These are phyloP conservation scores for Epichloe brachyelytri DNA, from an alignment of 2,329 filamentous ascomycete species.

Conservation along the genomic window DNA sequence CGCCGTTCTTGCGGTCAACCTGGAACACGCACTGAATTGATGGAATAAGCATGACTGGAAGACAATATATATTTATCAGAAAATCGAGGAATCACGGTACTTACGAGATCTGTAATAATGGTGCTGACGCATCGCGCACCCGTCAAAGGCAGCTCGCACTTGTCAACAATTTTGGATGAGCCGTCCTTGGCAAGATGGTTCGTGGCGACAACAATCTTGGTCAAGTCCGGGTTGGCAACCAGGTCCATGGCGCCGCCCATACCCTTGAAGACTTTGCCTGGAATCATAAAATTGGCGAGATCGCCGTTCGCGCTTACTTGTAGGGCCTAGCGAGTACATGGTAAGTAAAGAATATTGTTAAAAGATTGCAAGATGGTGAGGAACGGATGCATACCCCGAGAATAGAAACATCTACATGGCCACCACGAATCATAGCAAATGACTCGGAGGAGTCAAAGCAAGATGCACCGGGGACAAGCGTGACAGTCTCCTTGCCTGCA, in stretches of 20 bases:
- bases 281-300: constrained; percentile 82
- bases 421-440: constrained; percentile 78
- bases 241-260: constrained; percentile 74
- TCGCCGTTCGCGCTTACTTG: constrained; percentile 71
- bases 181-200: constrained; percentile 60
- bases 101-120: constrained; percentile 60
- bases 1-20: constrained; percentile 48
- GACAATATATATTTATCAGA: too few relatives aligned
- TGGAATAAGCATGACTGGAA: constrained; percentile 4
- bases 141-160: constrained; percentile 51
- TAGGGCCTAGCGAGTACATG: constrained; percentile 35
- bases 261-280: constrained; percentile 76
- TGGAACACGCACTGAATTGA: constrained; percentile 50
- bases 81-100: constrained; percentile 15
- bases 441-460: constrained; percentile 72
- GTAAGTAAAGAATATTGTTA: constrained; percentile 5
- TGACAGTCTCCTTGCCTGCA: constrained; percentile 79
- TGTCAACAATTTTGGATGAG: constrained; percentile 51
- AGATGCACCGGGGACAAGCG: constrained; percentile 60
- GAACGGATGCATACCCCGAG: constrained; percentile 40
- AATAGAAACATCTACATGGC: constrained; percentile 73
- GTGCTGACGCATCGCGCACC: constrained; percentile 56
- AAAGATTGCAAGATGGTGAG: background rate
- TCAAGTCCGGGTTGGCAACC: constrained; percentile 56
- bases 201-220: constrained; percentile 60